Conservation (phyloP, 2,329 filamentous ascomycete genomes). For the Pseudogymnoascus sp. region DNA sequence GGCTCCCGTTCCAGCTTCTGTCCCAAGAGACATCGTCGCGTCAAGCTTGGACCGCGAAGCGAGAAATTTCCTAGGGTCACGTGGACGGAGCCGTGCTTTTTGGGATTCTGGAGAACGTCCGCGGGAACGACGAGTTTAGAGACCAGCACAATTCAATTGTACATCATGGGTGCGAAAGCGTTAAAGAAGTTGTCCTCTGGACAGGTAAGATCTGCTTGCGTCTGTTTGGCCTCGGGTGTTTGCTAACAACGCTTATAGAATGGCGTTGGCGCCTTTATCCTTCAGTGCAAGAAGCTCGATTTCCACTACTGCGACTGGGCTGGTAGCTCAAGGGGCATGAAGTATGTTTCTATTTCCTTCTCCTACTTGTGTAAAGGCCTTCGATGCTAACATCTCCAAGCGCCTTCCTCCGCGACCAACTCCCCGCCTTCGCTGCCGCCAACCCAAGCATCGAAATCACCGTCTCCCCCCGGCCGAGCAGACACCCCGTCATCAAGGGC, state of each 20-base stretch:
- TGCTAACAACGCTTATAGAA: slow-evolving; percentile 53
- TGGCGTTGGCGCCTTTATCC: slow-evolving; percentile 91
- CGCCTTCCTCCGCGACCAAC: slow-evolving; percentile 68
- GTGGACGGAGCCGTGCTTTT: neutral
- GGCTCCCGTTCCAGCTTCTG: neutral
- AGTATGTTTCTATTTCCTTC: slow-evolving; percentile 45
- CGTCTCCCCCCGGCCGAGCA: slow-evolving; percentile 80
- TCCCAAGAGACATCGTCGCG: neutral
- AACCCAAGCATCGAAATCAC: slow-evolving; percentile 88
- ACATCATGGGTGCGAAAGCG: slow-evolving; percentile 44
- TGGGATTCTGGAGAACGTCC: neutral
- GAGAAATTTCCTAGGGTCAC: neutral
- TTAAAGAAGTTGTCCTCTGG: slow-evolving; percentile 44
- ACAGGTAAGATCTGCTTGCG: slow-evolving; percentile 35
- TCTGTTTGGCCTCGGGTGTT: neutral
- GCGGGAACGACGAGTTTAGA: neutral
- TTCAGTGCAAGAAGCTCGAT: slow-evolving; percentile 92
- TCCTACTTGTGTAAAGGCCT: slow-evolving; percentile 5
- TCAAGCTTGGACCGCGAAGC: slow-evolving; percentile 4
- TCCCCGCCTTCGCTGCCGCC: slow-evolving; percentile 67
- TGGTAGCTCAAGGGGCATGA: slow-evolving; percentile 90
- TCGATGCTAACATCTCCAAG: slow-evolving; percentile 35
- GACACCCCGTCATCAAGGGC: slow-evolving; percentile 81
- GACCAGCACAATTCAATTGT: neutral
- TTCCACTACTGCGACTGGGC: slow-evolving; percentile 97